These are phyloP conservation scores for Cerrena zonata DNA, from an alignment of 1,284 basidiomycete species.

Conservation along the genomic window DNA sequence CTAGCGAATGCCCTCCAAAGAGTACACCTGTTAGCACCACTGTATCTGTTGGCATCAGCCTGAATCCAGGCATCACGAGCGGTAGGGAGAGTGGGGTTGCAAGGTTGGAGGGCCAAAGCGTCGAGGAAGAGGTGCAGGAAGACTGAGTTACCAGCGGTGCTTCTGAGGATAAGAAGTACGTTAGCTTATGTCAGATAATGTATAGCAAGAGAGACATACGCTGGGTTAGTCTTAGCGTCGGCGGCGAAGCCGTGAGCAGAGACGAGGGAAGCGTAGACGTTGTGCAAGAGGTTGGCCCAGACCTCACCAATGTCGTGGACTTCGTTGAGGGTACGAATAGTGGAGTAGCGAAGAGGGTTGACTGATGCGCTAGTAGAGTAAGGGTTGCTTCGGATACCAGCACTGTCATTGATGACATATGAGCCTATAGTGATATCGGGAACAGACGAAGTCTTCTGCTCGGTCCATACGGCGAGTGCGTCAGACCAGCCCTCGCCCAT, in stretches of 20 bases:
- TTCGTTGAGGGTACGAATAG: conserved; percentile 29
- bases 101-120: conserved; percentile 41
- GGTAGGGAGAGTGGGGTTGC: conserved; percentile 16
- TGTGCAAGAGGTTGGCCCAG: conserved; percentile 50
- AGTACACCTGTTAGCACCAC: conserved; percentile 30
- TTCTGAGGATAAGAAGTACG: conserved; percentile 17
- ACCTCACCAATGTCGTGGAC: conserved; percentile 35
- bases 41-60: conserved; percentile 31
- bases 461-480: conserved; percentile 43
- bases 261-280: conserved; percentile 43
- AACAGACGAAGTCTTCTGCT: conserved; percentile 29
- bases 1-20: conserved; percentile 35
- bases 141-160: conserved; percentile 41
- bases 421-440: conserved; percentile 36
- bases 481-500: conserved; percentile 55
- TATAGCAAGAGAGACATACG: conserved; percentile 6
- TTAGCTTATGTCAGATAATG: neutral
- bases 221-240: conserved; percentile 34
- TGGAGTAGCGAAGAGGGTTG: conserved; percentile 28
- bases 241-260: conserved; percentile 35
- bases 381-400: conserved; percentile 34
- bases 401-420: conserved; percentile 29
- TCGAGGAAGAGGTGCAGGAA: conserved; percentile 46
- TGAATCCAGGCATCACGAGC: conserved; percentile 31
- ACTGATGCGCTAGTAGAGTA: conserved; percentile 33